A percentile compares a stretch with the other conserved stretches of the same genome.
These are phyloP conservation scores for Coccomyxa sp. DNA, from an alignment of 139 green algal genomes.

Conservation along the genomic window DNA sequence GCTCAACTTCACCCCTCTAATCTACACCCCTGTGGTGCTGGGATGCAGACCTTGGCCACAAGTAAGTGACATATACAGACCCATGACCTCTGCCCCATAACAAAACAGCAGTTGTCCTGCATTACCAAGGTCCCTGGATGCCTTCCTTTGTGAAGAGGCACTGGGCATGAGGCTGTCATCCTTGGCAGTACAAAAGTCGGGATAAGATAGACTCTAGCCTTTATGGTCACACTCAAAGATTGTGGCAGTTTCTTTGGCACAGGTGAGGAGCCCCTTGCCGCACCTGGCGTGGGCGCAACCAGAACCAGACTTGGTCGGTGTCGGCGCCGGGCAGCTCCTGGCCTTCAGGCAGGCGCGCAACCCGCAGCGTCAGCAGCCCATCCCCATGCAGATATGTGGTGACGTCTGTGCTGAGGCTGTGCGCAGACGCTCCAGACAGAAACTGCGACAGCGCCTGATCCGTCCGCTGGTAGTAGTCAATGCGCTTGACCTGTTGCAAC, in stretches of 20 bases:
- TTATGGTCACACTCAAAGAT: too few species aligned
- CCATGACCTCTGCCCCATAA: too few species aligned
- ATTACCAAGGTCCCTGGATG: too few species aligned
- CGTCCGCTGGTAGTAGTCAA: conserved; percentile 55
- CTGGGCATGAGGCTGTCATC: too few species aligned
- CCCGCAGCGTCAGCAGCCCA: conserved; percentile 57
- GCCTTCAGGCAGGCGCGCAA: conserved; percentile 24
- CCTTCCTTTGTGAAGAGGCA: too few species aligned
- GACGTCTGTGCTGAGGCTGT: conserved; percentile 58
- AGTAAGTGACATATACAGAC: too few species aligned
- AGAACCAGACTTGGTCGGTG: conserved; percentile 70
- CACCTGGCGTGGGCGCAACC: conserved; percentile 51
- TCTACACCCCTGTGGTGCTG: background rate
- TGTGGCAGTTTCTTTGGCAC: too few species aligned
- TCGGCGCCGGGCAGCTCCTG: conserved; percentile 59
- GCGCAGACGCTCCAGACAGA: conserved; percentile 37
- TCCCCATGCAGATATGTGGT: conserved; percentile 63
- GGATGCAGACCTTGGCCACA: too few species aligned
- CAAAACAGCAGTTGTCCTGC: too few species aligned
- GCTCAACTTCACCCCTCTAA: background rate
- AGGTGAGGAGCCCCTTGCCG: background rate
- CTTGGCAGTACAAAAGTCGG: too few species aligned
- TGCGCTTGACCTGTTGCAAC: conserved; percentile 24
- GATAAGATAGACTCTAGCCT: too few species aligned
- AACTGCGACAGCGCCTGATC: conserved; percentile 66